A percentile compares a stretch with the other conserved stretches of the same genome.
Evolutionary conservation across 1,284 basidiomycete genomes (phyloP).

Genomic region (Taiwanofungus camphoratus): DNA sequence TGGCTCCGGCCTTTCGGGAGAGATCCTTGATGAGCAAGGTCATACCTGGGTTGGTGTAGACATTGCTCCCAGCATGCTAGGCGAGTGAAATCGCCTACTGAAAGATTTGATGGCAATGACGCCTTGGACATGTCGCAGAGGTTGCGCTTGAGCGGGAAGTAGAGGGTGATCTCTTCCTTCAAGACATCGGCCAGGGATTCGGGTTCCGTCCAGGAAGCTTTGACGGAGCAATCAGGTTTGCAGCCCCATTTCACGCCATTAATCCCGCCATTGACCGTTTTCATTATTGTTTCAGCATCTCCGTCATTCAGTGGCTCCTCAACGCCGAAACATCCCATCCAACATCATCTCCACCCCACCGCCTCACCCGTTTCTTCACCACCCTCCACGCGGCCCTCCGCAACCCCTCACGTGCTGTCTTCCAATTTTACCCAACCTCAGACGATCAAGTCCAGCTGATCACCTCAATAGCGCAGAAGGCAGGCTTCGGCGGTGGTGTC

Average conservation of each 20-base stretch:
- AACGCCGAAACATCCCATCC: slow-evolving; percentile 94
- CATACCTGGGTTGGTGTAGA: slow-evolving; percentile 95
- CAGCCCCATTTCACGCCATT: neutral
- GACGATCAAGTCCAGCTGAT: slow-evolving; percentile 97
- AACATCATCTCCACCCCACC: slow-evolving; percentile 87
- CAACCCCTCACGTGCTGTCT: slow-evolving; percentile 89
- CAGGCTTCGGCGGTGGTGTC: slow-evolving; percentile 95
- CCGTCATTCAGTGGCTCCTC: slow-evolving; percentile 97
- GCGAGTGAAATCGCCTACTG: slow-evolving; percentile 32
- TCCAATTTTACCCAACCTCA: slow-evolving; percentile 94
- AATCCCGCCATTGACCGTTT: neutral
- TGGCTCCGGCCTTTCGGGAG: slow-evolving; percentile 96
- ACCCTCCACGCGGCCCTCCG: slow-evolving; percentile 90
- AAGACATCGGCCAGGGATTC: slow-evolving; percentile 91
- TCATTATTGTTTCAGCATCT: slow-evolving; percentile 58
- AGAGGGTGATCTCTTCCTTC: slow-evolving; percentile 88
- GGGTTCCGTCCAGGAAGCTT: slow-evolving; percentile 96
- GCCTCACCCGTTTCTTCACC: slow-evolving; percentile 92
- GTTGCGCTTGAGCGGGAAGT: slow-evolving; percentile 91
- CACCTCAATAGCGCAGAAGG: slow-evolving; percentile 87
- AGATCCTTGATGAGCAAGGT: slow-evolving; percentile 93
- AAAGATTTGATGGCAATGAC: too few species aligned
- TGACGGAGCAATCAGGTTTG: slow-evolving; percentile 93
- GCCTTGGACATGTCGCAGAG: slow-evolving; percentile 68
- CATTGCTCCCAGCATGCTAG: slow-evolving; percentile 95